phyloP scores from a whole-genome alignment of 352 stramenopile genomes.

The Pythium insidiosum region DNA sequence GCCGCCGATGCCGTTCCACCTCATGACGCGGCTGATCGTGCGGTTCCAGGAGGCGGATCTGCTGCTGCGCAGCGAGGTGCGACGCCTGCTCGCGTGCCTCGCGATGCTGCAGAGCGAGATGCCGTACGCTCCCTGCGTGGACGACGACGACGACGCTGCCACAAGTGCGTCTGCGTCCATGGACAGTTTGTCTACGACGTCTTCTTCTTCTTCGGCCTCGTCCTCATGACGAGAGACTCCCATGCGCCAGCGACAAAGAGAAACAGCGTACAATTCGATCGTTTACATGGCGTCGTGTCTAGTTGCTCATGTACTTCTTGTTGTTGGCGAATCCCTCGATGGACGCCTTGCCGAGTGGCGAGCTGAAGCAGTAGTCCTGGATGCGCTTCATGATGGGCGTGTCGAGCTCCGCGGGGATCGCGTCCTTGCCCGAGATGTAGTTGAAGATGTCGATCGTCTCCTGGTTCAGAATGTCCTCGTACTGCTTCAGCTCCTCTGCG shows the following conservation, averaged over 20 bases:
- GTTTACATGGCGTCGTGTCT: no score
- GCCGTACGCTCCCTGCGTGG: constrained; percentile 36
- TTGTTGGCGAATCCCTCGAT: constrained; percentile 60
- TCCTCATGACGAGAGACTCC: no score
- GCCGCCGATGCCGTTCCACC: constrained; percentile 40
- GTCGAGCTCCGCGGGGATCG: constrained; percentile 73
- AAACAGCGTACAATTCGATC: no score
- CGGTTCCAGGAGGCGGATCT: constrained; percentile 55
- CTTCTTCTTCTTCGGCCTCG: no score
- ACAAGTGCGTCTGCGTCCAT: background rate
- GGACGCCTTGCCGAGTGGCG: constrained; percentile 86
- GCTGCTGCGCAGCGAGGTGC: constrained; percentile 36
- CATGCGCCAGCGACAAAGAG: background rate
- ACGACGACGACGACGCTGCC: background rate
- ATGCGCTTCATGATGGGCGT: constrained; percentile 88
- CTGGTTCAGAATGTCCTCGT: constrained; percentile 94
- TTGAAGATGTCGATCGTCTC: constrained; percentile 99
- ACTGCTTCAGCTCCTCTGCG: constrained; percentile 85
- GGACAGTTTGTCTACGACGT: background rate
- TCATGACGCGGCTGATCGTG: constrained; percentile 37
- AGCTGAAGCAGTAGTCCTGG: constrained; percentile 86
- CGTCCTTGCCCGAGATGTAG: constrained; percentile 88
- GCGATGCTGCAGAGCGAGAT: constrained; percentile 36
- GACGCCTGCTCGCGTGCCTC: constrained; percentile 39
- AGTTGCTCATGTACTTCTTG: constrained; percentile 86